Conservation (phyloP, 805 yeast genomes). For the Metschnikowia gruessii region DNA sequence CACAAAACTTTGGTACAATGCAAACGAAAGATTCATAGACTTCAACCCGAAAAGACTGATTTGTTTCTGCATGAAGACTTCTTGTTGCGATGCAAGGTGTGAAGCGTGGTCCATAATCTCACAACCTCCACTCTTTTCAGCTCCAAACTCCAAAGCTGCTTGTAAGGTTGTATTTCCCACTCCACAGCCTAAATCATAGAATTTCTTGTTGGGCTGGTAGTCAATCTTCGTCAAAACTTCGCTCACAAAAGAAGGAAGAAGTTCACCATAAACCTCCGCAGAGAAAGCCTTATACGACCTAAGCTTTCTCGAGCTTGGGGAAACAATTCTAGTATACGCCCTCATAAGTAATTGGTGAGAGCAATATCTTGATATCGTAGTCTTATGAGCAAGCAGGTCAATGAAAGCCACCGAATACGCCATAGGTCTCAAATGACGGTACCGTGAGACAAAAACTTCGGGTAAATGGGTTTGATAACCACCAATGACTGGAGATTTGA, state of each 20-base stretch:
- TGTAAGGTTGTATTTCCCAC: constrained; percentile 91
- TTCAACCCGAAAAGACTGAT: constrained; percentile 62
- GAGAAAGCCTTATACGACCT: constrained; percentile 81
- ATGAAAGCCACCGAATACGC: constrained; percentile 19
- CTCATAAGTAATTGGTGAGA: constrained; percentile 67
- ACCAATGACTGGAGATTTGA: constrained; percentile 7
- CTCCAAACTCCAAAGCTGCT: constrained; percentile 84
- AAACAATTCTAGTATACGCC: constrained; percentile 72
- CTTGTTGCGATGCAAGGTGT: constrained; percentile 59
- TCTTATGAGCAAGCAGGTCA: constrained; percentile 16
- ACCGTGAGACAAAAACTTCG: constrained; percentile 18
- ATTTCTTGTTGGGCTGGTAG: constrained; percentile 51
- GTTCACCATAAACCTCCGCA: constrained; percentile 87
- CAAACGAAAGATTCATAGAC: constrained; percentile 54
- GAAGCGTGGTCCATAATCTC: constrained; percentile 87
- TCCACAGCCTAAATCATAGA: constrained; percentile 90
- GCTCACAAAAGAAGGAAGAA: constrained; percentile 73
- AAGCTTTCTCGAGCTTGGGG: constrained; percentile 65
- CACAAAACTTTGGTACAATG: constrained; percentile 68
- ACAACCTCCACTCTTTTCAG: constrained; percentile 75
- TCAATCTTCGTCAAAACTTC: constrained; percentile 58
- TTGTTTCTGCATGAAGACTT: constrained; percentile 54
- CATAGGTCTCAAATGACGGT: constrained; percentile 20
- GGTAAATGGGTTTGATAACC: constrained; percentile 11
- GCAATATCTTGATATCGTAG: constrained; percentile 15